phyloP scores from a whole-genome alignment of 1,284 basidiomycete genomes.

The Filobasidium uniguttulatum region DNA sequence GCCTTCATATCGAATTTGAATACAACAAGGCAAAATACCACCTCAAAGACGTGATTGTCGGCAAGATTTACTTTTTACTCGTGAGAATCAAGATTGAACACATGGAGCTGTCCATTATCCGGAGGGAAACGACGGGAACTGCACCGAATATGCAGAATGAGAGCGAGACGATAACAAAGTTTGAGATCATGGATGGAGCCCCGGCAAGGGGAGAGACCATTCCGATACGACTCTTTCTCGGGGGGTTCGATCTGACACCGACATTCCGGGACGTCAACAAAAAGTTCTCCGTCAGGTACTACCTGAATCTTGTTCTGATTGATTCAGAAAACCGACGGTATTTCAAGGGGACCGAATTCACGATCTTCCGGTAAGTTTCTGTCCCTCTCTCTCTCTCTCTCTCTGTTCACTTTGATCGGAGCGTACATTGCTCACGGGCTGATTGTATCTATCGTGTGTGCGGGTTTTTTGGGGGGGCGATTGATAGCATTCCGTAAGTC shows the following conservation, averaged over 20 bases:
- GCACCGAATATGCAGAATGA: slow-evolving; percentile 98
- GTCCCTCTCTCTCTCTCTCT: background rate
- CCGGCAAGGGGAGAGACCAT: slow-evolving; percentile 96
- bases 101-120: slow-evolving; percentile 97
- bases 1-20: slow-evolving; percentile 97
- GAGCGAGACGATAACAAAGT: slow-evolving; percentile 97
- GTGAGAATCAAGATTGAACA: slow-evolving; percentile 99
- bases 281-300: slow-evolving; percentile 94
- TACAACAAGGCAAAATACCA: slow-evolving; percentile 99
- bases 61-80: slow-evolving; percentile 97
- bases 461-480: background rate
- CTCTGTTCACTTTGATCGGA: background rate
- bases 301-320: slow-evolving; percentile 89
- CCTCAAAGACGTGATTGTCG: slow-evolving; percentile 96
- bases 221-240: slow-evolving; percentile 91
- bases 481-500: slow-evolving; percentile 6
- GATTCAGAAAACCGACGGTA: slow-evolving; percentile 75
- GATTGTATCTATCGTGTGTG: too few relatives aligned
- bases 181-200: slow-evolving; percentile 97
- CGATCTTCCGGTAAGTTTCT: slow-evolving; percentile 24
- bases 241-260: slow-evolving; percentile 94
- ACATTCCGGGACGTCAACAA: slow-evolving; percentile 99
- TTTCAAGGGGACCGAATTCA: slow-evolving; percentile 37
- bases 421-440: too few relatives aligned
- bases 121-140: slow-evolving; percentile 88